These are phyloP conservation scores for Fusarium verrucosum DNA, from an alignment of 2,329 filamentous ascomycete genomes.

Conservation along the genomic window DNA sequence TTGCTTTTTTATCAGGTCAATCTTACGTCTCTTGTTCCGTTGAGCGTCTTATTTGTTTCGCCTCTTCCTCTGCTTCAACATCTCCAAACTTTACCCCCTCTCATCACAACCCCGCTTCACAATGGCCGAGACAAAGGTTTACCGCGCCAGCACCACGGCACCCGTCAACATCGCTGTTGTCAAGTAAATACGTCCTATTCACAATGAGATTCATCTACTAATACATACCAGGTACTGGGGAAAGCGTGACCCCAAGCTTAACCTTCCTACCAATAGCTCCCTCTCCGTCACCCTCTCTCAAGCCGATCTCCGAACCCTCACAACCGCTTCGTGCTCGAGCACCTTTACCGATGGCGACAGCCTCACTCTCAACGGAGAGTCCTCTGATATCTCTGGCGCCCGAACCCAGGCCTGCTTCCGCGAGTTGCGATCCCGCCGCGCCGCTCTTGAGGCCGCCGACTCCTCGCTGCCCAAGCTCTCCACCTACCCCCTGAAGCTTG, in stretches of 20 bases:
- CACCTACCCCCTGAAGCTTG: constrained; percentile 79
- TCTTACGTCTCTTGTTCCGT: constrained; percentile 4
- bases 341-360: constrained; percentile 72
- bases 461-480: constrained; percentile 84
- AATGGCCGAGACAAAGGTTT: constrained; percentile 69
- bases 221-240: constrained; percentile 77
- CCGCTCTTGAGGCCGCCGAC: constrained; percentile 76
- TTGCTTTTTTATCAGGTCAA: background rate
- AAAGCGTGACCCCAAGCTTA: constrained; percentile 91
- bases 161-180: constrained; percentile 99
- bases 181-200: constrained; percentile 67
- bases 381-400: constrained; percentile 85
- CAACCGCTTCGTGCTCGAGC: constrained; percentile 89
- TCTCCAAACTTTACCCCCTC: background rate
- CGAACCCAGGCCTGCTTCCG: constrained; percentile 95
- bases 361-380: constrained; percentile 83
- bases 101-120: constrained; percentile 18
- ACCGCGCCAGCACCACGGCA: constrained; percentile 93
- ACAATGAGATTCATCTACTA: background rate
- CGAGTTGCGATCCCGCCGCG: constrained; percentile 81
- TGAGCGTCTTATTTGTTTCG: background rate
- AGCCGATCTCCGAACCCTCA: constrained; percentile 91
- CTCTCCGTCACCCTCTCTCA: constrained; percentile 97
- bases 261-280: constrained; percentile 97
- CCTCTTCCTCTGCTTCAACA: background rate